Evolutionary conservation across 2,329 filamentous ascomycete species (phyloP), one percentile per base, ranked within the genome.

Genomic region (Fusarium palustre): DNA sequence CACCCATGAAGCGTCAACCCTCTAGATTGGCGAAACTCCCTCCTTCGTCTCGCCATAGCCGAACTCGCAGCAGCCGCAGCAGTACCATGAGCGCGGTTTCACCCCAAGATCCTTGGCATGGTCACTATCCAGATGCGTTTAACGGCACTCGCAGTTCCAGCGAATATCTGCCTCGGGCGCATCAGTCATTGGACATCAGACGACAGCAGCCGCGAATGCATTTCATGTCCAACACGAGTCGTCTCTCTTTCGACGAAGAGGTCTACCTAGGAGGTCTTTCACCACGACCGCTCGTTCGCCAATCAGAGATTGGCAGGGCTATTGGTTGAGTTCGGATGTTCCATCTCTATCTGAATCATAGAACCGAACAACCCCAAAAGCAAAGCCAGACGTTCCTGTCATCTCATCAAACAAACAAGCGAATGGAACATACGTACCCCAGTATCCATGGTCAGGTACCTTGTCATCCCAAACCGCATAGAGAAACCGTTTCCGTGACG

Each of bases 21-120:
- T 86, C 86, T 6, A 83, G 87, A 20, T 77, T 89, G 6, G 83
- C 84, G 39, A 90, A 89, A 70, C 68, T 79, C 28, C 81, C 80
- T 5, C 81, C 81, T 2, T 72, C 75, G 39, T 71, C 76, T 25
- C 79, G 78, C 15, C 78, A 80, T 55, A 68, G 68, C 41, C 82
- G 84, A 47, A 78, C 81, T 20, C 80, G 83, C 46, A 81, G 81
- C 63, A 82, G 81, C 13, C 79, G 85, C 47, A 86, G 84, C 74
- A 83, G 81, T 71, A 74, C 70, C 13, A 72, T 76, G 56, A 82
- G 81, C 71, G 72, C 80, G 25, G 79, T 77, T 57, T 81, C 82
- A 61, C 79, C 81, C 46, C 78, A 78, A 12, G 82, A 83, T 45
- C 74, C 76, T 54, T 83, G 79, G 81, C 79, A 79, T 55, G 78